Base-by-base conservation (phyloP, 495 filamentous ascomycete genomes). In the Chaetomium tenue region DNA sequence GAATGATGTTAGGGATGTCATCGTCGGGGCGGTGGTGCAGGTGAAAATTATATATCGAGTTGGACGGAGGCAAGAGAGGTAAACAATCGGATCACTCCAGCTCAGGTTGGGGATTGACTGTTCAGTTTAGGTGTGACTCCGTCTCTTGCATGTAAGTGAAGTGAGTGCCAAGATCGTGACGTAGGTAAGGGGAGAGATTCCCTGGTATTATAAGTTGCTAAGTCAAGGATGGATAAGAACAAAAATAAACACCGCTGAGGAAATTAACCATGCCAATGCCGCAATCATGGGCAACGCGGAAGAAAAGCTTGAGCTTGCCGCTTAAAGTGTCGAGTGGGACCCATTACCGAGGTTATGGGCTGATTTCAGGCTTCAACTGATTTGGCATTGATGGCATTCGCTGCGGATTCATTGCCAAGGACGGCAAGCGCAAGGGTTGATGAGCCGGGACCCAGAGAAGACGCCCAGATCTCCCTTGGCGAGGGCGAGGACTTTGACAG, bases 1-100 rank as follows among this genome's bases (percentile, higher is more conserved):
- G 46, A 42, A 18, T 48, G 58, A 65, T 6, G 63, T 50, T 22
- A 22, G 28, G 3, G 39, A 75, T 73, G 84, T 82, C 39, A 76
- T 53, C 52, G 51, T 58, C n/a, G 33, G 11, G 33, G 66, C 57
- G 46, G 22, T 48, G 7, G 26, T 40, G 82, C 79, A 13, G 84
- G 74, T 16, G 61, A 33, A 23, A 67, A 52, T 69, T 83, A 84
- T n/a, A 63, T 75, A 67, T 37, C 33, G 5, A 50, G 53, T 22
- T 61, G 60, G 60, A 60, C 48, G 61, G 71, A 67, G 30, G 64
- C n/a, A 52, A 22, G 23, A 11, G 33, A 37, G 63, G 51, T 6
- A 30, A 30, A 25, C 37, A 12, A 47, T 30, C 26, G 26, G 16
- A 18, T 44, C 6, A 44, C 13, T 44, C 18, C 40, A 12, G 40